Conservation (phyloP, 176 grass and related monocot genomes). For the Carex cristatella region DNA sequence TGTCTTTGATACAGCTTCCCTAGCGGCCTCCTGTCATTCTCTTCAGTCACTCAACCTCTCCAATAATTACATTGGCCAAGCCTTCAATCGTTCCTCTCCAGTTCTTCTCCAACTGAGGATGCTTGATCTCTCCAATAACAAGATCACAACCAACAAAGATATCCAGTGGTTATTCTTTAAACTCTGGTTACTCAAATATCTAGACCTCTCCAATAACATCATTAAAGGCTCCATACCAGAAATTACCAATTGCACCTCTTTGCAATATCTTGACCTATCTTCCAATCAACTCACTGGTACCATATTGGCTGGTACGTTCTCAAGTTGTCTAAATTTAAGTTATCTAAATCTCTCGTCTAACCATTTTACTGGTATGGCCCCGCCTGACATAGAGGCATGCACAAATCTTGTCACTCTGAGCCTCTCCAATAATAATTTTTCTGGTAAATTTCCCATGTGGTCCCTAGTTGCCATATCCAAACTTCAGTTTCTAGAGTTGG, state of each 20-base stretch:
- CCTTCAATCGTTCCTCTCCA: not conserved
- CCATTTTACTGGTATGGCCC: constrained; percentile 49
- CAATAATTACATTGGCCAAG: constrained; percentile 34
- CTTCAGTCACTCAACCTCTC: constrained; percentile 59
- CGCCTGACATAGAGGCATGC: constrained; percentile 44
- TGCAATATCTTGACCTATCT: constrained; percentile 80
- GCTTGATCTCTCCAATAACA: constrained; percentile 66
- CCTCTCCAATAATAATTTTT: constrained; percentile 80
- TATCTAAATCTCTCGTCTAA: constrained; percentile 70
- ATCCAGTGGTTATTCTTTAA: constrained; percentile 49
- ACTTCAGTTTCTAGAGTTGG: constrained; percentile 39
- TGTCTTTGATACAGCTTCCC: constrained; percentile 40
- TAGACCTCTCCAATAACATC: constrained; percentile 56
- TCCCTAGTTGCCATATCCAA: constrained; percentile 30
- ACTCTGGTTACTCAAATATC: constrained; percentile 25
- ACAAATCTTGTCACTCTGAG: constrained; percentile 40
- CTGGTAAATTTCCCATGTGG: constrained; percentile 39
- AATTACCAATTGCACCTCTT: constrained; percentile 58
- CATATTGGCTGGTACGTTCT: constrained; percentile 25
- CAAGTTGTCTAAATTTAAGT: constrained; percentile 32
- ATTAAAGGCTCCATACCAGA: constrained; percentile 40
- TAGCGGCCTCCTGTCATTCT: constrained; percentile 27
- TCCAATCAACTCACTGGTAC: constrained; percentile 44
- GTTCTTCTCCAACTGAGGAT: constrained; percentile 17
- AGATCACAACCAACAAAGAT: constrained; percentile 41